Evolutionary conservation across 2,329 filamentous ascomycete genomes (phyloP).

Genomic region (Aureobasidium sp.): DNA sequence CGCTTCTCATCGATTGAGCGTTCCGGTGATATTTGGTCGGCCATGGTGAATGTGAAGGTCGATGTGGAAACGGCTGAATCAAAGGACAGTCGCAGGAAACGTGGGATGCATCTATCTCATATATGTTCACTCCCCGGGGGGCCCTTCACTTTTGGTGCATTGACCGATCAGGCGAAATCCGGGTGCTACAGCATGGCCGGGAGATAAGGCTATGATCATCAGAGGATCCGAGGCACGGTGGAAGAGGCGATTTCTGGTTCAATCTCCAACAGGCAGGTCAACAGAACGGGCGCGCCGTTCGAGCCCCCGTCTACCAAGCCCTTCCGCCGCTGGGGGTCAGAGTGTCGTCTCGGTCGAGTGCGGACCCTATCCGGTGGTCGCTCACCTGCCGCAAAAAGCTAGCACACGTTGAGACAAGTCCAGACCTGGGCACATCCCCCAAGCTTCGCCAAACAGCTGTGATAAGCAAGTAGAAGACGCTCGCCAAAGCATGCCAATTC

Average conservation of each 20-base stretch:
- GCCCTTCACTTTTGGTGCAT: background rate
- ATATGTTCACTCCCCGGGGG: background rate
- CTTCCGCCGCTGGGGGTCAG: background rate
- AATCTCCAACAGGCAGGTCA: slow-evolving; percentile 6
- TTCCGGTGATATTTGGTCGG: slow-evolving; percentile 1
- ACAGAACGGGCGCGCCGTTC: background rate
- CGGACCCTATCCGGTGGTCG: background rate
- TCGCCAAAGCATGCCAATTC: background rate
- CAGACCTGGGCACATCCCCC: background rate
- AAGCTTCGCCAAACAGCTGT: background rate
- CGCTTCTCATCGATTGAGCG: slow-evolving; percentile 1
- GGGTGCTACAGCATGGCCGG: background rate
- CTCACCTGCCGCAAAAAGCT: slow-evolving; percentile 4
- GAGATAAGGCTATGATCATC: slow-evolving; percentile 2
- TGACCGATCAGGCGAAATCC: slow-evolving; percentile 2
- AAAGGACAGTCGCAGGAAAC: background rate
- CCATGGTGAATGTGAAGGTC: background rate
- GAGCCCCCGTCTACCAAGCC: background rate
- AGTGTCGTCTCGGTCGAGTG: background rate
- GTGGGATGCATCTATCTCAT: background rate
- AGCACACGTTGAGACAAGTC: slow-evolving; percentile 4
- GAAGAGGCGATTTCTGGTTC: background rate
- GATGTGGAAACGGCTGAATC: background rate
- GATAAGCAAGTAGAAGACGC: background rate
- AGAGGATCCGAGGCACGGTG: background rate